Base-by-base conservation (phyloP, 176 grass and related monocot species). In the Echinochloa phyllopogon region DNA sequence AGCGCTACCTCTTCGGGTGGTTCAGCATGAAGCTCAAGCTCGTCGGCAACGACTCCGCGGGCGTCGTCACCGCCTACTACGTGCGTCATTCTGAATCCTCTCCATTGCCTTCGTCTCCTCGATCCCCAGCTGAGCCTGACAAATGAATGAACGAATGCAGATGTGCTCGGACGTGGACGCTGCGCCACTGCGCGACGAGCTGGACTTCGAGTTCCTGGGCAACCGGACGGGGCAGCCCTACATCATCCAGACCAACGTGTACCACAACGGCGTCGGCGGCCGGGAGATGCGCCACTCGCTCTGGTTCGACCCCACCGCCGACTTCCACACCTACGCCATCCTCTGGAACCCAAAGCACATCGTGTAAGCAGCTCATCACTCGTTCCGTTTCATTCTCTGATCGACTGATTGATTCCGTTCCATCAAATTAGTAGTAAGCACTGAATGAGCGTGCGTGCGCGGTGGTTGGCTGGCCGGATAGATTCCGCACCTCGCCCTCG, bases 21-120 rank as follows among this genome's bases (percentile, higher is more conserved):
- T 99, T 96, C 89, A 99, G 88, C 91, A 96, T 99, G 96, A 99
- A 96, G 83, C 93, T 99, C 25, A 95, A 92, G 91, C 94, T 99
- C 50, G 96, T 91, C 82, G 93, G 91, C 23, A 92, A 92, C 39
- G 96, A 99, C 93, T 99, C 96, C 50, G 96, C 96, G 20, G 93
- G 93, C 78, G 91, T 96, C 53, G 96, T 96, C 74, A 99, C 96
- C 4, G 96, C 93, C 0, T 99, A 99, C 84, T 99, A 99, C 48
- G 95, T 98, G 51, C 85, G 90, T 42, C 2, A 10, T 6, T 15
- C 29, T 20, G 6, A 6, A 48, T 48, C 65, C 17, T 21, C 17
- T 8, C 37, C 11, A 3, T 37, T 65, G 62, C n/a, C n/a, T n/a
- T n/a, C n/a, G n/a, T n/a, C 29, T 33, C 29, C 29, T 33, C 29